Conservation (phyloP, 768 basidiomycete species). For the Nevesoporus exiguus region DNA sequence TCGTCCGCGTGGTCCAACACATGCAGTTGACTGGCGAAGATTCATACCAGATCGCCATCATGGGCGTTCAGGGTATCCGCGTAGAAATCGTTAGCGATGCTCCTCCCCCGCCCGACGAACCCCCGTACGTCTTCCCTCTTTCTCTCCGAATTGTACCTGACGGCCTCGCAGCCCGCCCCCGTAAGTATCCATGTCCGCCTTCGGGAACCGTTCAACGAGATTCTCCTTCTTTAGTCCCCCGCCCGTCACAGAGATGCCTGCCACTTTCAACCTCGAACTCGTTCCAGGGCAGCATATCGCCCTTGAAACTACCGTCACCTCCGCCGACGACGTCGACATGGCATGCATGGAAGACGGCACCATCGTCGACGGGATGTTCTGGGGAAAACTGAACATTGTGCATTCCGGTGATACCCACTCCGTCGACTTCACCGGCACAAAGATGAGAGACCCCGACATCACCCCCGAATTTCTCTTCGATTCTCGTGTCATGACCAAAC, state of each 20-base stretch:
- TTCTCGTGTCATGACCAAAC: slow-evolving; percentile 70
- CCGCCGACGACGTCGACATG: slow-evolving; percentile 84
- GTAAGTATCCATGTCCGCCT: slow-evolving; percentile 35
- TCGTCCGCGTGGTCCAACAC: slow-evolving; percentile 21
- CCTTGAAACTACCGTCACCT: slow-evolving; percentile 73
- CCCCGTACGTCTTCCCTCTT: slow-evolving; percentile 50
- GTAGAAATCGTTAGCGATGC: slow-evolving; percentile 86
- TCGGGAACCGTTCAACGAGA: slow-evolving; percentile 4
- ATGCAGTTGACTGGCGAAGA: slow-evolving; percentile 76
- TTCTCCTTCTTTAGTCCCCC: slow-evolving; percentile 40
- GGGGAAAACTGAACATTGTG: slow-evolving; percentile 83
- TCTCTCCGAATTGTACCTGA: slow-evolving; percentile 7
- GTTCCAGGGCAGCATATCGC: slow-evolving; percentile 75
- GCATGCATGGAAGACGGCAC: slow-evolving; percentile 89
- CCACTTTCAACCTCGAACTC: slow-evolving; percentile 79
- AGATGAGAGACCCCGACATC: slow-evolving; percentile 60
- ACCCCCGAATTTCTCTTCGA: slow-evolving; percentile 72
- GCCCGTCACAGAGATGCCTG: slow-evolving; percentile 84
- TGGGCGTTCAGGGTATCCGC: slow-evolving; percentile 76
- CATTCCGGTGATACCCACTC: slow-evolving; percentile 74
- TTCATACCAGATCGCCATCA: slow-evolving; percentile 84
- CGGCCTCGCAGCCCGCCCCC: slow-evolving; percentile 42
- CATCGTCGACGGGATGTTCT: slow-evolving; percentile 79
- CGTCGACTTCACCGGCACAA: slow-evolving; percentile 82
- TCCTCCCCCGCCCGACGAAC: slow-evolving; percentile 81